A percentile compares a stretch with the other conserved stretches of the same genome.
These are phyloP conservation scores for Fraxinus greggii DNA, from an alignment of 305 asterid genomes.

Conservation along the genomic window DNA sequence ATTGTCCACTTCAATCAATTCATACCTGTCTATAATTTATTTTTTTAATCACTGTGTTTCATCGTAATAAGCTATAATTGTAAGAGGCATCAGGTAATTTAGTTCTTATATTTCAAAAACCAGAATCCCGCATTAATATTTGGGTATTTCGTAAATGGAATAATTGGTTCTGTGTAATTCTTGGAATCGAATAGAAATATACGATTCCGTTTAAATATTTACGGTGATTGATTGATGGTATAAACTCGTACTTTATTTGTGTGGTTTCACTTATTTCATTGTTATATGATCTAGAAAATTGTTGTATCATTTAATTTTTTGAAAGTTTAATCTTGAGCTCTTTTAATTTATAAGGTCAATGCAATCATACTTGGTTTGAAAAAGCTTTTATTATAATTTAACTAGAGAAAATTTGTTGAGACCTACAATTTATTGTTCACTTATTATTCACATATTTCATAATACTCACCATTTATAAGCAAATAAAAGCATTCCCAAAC, in stretches of 20 bases:
- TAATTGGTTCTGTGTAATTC: background rate
- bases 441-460: background rate
- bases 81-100: background rate
- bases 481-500: background rate
- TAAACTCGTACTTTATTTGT: background rate
- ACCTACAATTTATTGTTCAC: too few species aligned
- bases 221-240: too few species aligned
- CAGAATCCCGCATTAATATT: background rate
- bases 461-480: background rate
- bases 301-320: background rate
- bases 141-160: background rate
- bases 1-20: background rate
- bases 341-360: too few species aligned
- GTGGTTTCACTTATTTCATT: background rate
- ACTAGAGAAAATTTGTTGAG: too few species aligned
- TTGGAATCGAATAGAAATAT: background rate
- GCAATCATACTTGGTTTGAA: too few species aligned
- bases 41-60: background rate
- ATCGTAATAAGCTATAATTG: background rate
- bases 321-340: too few species aligned
- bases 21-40: background rate
- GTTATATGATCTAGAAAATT: background rate
- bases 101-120: background rate
- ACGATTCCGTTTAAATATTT: background rate
- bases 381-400: too few species aligned